phyloP scores from a whole-genome alignment of 2,329 filamentous ascomycete genomes.

The Cordyceps cateniannulata region DNA sequence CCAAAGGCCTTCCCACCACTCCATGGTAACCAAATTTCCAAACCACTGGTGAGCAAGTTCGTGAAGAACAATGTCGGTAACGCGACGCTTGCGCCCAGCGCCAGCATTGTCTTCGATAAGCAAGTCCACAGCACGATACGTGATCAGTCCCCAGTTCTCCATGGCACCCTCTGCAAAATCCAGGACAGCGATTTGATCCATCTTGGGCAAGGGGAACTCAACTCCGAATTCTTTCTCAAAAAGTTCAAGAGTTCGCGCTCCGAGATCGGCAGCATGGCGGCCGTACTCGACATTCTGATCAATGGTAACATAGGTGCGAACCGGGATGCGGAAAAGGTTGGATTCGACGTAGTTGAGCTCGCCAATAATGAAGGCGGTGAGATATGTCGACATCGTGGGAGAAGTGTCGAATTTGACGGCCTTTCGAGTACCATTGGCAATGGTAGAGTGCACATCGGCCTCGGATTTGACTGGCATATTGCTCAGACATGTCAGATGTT shows the following conservation, averaged over 20 bases:
- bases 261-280: slow-evolving; percentile 82
- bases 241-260: slow-evolving; percentile 82
- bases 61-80: slow-evolving; percentile 93
- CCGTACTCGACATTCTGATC: slow-evolving; percentile 88
- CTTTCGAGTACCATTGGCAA: slow-evolving; percentile 42
- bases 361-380: slow-evolving; percentile 87
- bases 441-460: slow-evolving; percentile 56
- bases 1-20: slow-evolving; percentile 98
- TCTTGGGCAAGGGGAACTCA: slow-evolving; percentile 49
- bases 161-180: slow-evolving; percentile 95
- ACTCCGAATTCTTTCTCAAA: slow-evolving; percentile 93
- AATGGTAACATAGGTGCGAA: slow-evolving; percentile 85
- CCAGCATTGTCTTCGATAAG: slow-evolving; percentile 86
- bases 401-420: slow-evolving; percentile 88
- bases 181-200: slow-evolving; percentile 79
- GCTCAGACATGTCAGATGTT: slow-evolving; percentile 79
- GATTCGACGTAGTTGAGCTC: slow-evolving; percentile 93
- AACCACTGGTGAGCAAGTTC: slow-evolving; percentile 98
- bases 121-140: slow-evolving; percentile 78
- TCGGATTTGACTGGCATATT: slow-evolving; percentile 93
- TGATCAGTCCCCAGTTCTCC: slow-evolving; percentile 98
- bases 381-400: slow-evolving; percentile 92
- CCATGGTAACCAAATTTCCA: slow-evolving; percentile 95
- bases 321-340: slow-evolving; percentile 81
- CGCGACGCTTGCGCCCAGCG: slow-evolving; percentile 85